Evolutionary conservation across 352 stramenopile genomes (phyloP).

Genomic region (Globisporangium paddicum): DNA sequence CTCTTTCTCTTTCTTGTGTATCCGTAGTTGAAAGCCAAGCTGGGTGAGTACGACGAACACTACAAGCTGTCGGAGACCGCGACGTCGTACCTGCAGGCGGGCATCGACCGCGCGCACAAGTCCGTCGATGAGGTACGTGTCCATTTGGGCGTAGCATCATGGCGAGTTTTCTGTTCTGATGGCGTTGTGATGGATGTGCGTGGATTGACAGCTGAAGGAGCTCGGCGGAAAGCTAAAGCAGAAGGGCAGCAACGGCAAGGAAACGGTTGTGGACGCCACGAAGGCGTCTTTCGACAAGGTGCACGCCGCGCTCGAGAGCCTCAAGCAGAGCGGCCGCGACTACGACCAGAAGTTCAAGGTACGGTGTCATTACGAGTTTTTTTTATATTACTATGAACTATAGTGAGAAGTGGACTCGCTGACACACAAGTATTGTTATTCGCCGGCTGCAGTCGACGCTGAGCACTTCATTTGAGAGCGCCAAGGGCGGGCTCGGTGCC

Average conservation of each 20-base stretch:
- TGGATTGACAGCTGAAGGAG: constrained; percentile 30
- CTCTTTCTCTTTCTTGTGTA: not conserved
- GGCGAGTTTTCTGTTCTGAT: not conserved
- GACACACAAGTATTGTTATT: not conserved
- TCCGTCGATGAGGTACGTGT: constrained; percentile 51
- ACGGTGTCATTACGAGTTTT: not conserved
- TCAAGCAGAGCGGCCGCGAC: constrained; percentile 56
- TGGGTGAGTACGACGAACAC: constrained; percentile 62
- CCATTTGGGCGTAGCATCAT: not conserved
- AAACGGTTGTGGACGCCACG: constrained; percentile 18
- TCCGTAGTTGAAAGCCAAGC: constrained; percentile 40
- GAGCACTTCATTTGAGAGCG: constrained; percentile 27
- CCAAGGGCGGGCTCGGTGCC: constrained; percentile 34
- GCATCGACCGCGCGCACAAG: constrained; percentile 58
- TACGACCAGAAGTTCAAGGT: constrained; percentile 67
- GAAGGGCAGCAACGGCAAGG: not conserved
- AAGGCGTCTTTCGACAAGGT: constrained; percentile 55
- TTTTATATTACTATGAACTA: too few relatives aligned
- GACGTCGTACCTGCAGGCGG: constrained; percentile 55
- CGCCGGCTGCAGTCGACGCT: not conserved
- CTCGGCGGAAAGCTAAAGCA: constrained; percentile 43
- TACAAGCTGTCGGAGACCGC: constrained; percentile 73
- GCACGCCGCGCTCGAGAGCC: constrained; percentile 39
- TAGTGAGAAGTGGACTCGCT: too few relatives aligned
- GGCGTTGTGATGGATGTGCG: not conserved